Conservation (phyloP, 2,329 filamentous ascomycete species). For the Claviceps sp. region DNA sequence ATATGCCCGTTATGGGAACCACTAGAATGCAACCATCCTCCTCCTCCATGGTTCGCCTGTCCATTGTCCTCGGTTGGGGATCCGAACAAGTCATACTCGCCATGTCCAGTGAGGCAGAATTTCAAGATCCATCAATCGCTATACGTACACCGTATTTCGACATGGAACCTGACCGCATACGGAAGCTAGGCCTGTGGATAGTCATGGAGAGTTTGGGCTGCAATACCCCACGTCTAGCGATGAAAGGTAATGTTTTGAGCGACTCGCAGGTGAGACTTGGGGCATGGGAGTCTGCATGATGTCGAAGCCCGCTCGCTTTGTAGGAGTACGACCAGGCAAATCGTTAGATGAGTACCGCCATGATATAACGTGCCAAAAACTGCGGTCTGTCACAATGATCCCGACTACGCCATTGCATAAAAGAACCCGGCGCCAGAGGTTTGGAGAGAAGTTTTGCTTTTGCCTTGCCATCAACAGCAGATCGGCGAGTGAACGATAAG, state of each 20-base stretch:
- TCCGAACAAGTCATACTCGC: slow-evolving; percentile 53
- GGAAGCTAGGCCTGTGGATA: slow-evolving; percentile 55
- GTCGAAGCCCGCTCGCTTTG: not conserved
- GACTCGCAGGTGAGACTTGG: slow-evolving; percentile 31
- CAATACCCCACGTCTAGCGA: slow-evolving; percentile 24
- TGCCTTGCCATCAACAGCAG: not conserved
- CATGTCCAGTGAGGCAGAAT: slow-evolving; percentile 58
- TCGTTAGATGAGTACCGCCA: no score
- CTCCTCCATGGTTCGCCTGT: slow-evolving; percentile 50
- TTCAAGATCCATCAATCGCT: slow-evolving; percentile 52
- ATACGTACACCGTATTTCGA: slow-evolving; percentile 64
- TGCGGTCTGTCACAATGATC: not conserved
- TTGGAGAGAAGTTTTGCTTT: not conserved
- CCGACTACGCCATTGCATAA: not conserved
- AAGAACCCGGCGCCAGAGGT: not conserved
- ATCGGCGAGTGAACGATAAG: not conserved
- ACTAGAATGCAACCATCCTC: slow-evolving; percentile 20
- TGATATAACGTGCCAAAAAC: not conserved
- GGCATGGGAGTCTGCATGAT: slow-evolving; percentile 24
- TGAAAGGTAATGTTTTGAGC: slow-evolving; percentile 40
- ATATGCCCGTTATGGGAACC: slow-evolving; percentile 13
- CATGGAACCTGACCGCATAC: slow-evolving; percentile 48
- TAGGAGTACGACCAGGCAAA: not conserved
- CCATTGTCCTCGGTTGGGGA: slow-evolving; percentile 59
- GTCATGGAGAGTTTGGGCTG: slow-evolving; percentile 70